These are phyloP conservation scores for Fusarium veterinarium DNA, from an alignment of 2,329 filamentous ascomycete species.

Conservation along the genomic window DNA sequence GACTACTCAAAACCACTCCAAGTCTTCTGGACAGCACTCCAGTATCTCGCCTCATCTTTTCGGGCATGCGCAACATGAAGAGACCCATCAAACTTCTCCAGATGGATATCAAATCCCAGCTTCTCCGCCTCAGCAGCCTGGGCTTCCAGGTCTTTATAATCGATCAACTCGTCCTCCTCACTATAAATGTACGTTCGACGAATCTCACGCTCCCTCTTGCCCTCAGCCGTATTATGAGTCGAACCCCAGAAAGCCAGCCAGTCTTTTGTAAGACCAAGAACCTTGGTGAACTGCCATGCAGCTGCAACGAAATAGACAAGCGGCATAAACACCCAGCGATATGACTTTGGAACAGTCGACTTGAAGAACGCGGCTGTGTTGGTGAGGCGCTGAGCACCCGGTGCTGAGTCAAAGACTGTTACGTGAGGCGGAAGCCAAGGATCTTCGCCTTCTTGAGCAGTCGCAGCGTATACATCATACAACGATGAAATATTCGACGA, in stretches of 20 bases:
- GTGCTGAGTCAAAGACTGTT: slow-evolving; percentile 21
- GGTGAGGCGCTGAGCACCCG: not conserved
- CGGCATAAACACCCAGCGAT: not conserved
- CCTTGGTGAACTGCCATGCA: not conserved
- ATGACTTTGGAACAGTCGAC: not conserved
- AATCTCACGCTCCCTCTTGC: slow-evolving; percentile 10
- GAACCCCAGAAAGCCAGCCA: slow-evolving; percentile 8
- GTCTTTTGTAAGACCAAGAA: not conserved
- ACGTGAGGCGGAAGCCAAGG: slow-evolving; percentile 5
- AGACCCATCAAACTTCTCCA: slow-evolving; percentile 17
- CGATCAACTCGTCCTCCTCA: slow-evolving; percentile 1
- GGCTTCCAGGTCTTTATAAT: not conserved
- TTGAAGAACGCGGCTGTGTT: slow-evolving; percentile 2
- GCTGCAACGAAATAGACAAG: not conserved
- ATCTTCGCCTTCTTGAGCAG: not conserved
- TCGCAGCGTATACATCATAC: slow-evolving; percentile 1
- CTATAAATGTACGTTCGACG: slow-evolving; percentile 28
- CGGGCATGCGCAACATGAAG: slow-evolving; percentile 14
- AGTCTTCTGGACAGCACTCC: not conserved
- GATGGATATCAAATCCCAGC: not conserved
- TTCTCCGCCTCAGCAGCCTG: slow-evolving; percentile 3
- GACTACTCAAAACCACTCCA: not conserved
- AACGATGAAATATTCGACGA: slow-evolving; percentile 4
- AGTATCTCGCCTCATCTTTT: slow-evolving; percentile 13
- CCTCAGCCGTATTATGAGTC: slow-evolving; percentile 8